Percentiles rank a stretch among this genome's conserved stretches.
These are phyloP conservation scores for Acacia confusa DNA, from an alignment of 306 rosid species.

Conservation along the genomic window DNA sequence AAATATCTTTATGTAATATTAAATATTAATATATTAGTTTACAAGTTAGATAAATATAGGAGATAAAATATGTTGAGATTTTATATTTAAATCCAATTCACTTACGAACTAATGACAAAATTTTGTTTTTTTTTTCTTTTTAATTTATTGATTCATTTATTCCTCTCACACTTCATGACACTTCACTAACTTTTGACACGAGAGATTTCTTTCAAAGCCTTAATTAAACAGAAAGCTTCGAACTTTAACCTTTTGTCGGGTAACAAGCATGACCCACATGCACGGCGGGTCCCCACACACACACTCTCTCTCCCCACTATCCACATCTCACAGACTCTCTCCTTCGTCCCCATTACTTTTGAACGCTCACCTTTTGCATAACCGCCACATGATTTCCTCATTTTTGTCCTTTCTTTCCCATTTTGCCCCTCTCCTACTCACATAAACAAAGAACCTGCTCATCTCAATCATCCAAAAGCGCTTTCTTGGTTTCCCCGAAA, in stretches of 20 bases:
- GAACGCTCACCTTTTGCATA: conserved; percentile 40
- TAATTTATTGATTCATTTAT: neutral
- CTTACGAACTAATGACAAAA: neutral
- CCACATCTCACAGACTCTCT: conserved; percentile 30
- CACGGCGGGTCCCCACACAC: conserved; percentile 1
- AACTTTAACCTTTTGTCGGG: conserved; percentile 16
- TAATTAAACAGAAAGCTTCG: conserved; percentile 23
- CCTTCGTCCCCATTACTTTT: conserved; percentile 35
- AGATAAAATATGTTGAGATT: too few relatives aligned
- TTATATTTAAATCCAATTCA: too few relatives aligned
- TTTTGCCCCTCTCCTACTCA: neutral
- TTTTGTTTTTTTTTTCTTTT: neutral
- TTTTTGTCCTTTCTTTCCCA: conserved; percentile 6
- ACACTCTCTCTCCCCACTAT: conserved; percentile 9
- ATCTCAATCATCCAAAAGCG: conserved; percentile 41
- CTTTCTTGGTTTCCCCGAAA: conserved; percentile 69
- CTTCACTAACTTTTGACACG: neutral
- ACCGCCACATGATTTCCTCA: conserved; percentile 51
- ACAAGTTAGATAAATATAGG: too few relatives aligned
- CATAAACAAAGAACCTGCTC: conserved; percentile 3
- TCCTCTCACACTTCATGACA: neutral
- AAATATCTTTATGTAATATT: too few relatives aligned
- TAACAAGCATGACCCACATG: conserved; percentile 41
- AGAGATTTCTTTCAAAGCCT: neutral
- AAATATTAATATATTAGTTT: too few relatives aligned